phyloP scores from a whole-genome alignment of 768 basidiomycete species.

The Lyophyllum semitale region DNA sequence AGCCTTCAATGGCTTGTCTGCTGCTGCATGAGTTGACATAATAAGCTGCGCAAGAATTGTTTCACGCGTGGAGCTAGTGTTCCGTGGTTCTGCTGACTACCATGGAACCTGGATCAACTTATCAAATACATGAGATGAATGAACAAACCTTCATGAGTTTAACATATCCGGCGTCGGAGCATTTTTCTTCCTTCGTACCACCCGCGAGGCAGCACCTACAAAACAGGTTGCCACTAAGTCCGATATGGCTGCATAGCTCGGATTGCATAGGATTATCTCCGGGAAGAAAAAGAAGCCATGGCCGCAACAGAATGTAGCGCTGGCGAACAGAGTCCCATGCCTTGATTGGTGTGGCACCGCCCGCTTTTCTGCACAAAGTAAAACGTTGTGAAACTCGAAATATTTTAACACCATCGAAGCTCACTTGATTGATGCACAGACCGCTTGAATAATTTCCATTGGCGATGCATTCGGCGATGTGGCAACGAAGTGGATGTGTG shows the following conservation, averaged over 20 bases:
- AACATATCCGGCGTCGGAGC: conserved; percentile 17
- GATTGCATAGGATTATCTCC: conserved; percentile 37
- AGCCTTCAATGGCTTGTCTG: no score
- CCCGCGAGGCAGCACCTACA: conserved; percentile 26
- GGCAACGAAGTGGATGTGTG: conserved; percentile 29
- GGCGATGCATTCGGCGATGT: conserved; percentile 32
- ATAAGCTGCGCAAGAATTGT: no score
- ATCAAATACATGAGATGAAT: no score
- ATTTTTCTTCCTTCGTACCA: conserved; percentile 18
- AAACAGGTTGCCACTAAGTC: conserved; percentile 19
- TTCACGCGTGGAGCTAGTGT: no score
- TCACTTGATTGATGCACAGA: conserved; percentile 21
- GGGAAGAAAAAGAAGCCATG: conserved; percentile 23
- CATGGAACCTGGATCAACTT: no score
- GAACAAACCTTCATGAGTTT: background rate
- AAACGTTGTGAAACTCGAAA: background rate
- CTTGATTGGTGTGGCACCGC: conserved; percentile 7
- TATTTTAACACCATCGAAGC: conserved; percentile 15
- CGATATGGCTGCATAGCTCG: conserved; percentile 24
- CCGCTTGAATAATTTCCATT: conserved; percentile 19
- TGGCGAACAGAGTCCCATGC: conserved; percentile 27
- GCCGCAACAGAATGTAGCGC: conserved; percentile 24
- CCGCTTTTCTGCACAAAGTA: background rate
- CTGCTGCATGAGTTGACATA: no score
- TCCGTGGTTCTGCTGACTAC: no score